These are phyloP conservation scores for Leccinum uliginosum DNA, from an alignment of 768 basidiomycete species.

Conservation along the genomic window DNA sequence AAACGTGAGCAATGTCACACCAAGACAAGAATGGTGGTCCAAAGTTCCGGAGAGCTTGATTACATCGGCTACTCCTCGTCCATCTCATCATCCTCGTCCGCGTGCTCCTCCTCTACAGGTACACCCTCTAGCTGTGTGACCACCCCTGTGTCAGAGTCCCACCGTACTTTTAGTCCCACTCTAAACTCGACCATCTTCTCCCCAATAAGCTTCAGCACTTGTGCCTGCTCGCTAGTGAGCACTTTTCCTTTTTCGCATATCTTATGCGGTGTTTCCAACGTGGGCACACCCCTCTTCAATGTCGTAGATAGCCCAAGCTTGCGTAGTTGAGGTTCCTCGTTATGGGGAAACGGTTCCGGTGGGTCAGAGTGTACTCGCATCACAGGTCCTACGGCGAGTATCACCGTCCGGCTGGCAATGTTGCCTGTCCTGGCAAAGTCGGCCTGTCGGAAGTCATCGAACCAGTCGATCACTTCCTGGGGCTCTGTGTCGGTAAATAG, in stretches of 20 bases:
- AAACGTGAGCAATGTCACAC: not conserved
- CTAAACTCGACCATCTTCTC: slow-evolving; percentile 85
- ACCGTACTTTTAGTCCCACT: slow-evolving; percentile 64
- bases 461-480: slow-evolving; percentile 93
- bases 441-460: slow-evolving; percentile 80
- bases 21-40: not conserved
- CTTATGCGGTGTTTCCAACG: slow-evolving; percentile 71
- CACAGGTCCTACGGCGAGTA: slow-evolving; percentile 80
- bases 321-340: slow-evolving; percentile 94
- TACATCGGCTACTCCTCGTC: slow-evolving; percentile 40
- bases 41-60: not conserved
- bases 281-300: slow-evolving; percentile 85
- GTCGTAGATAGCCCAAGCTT: slow-evolving; percentile 84
- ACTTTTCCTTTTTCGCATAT: slow-evolving; percentile 80
- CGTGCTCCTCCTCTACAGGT: slow-evolving; percentile 29
- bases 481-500: slow-evolving; percentile 89
- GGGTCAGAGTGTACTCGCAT: slow-evolving; percentile 77
- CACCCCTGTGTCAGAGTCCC: slow-evolving; percentile 65
- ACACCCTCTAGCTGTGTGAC: slow-evolving; percentile 55
- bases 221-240: slow-evolving; percentile 83
- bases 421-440: slow-evolving; percentile 93
- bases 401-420: slow-evolving; percentile 65
- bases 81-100: slow-evolving; percentile 43
- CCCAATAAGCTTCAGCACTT: slow-evolving; percentile 87
- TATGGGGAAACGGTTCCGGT: slow-evolving; percentile 90